Evolutionary conservation across 2,329 filamentous ascomycete genomes (phyloP), one percentile per base, ranked within the genome.

Genomic region (Xylaria sp.): DNA sequence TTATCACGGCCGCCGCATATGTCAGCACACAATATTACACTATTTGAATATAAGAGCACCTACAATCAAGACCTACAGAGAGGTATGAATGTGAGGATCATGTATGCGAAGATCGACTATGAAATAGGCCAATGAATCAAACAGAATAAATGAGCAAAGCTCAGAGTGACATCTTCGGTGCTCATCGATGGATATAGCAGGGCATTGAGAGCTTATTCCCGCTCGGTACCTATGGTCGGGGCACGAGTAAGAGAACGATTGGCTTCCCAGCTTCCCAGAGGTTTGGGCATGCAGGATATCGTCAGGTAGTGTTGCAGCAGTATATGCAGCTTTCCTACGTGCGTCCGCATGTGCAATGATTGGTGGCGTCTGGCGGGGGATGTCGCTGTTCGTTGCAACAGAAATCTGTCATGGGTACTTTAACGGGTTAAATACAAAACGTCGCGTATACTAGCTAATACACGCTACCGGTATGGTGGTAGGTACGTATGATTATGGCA

Each of bases 251-350:
- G 13, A 32, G n/a, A 48, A 59, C 55, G 59, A 69, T 56, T 69
- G 54, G 67, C 37, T 63, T 69, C 60, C 59, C 55, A 60, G 60
- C 44, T 69, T 69, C 68, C 68, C 64, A 60, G 60, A 63, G 59
- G 41, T 60, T 67, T 59, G 67, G 68, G 54, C 68, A 56, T 67
- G 68, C 68, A 70, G 64, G 55, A 61, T 54, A 70, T 51, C 59
- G 41, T 69, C 58, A 52, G 54, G 68, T 70, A 66, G 63, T 59
- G 67, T 50, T 59, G 67, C 61, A 65, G 54, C 48, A 56, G 48
- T 41, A 34, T 62, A 62, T 58, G 57, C 51, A 60, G 51, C 56
- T 69, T 65, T 61, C 50, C 50, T 63, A 28, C 54, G 44, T 65
- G 56, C 56, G 54, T 39, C 39, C 48, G 37, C 60, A 41, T 56